Percentiles rank a stretch among this genome's conserved stretches.
Evolutionary conservation across 371 early-diverging fungal genomes (phyloP).

Genomic region (Mortierella polycephala): DNA sequence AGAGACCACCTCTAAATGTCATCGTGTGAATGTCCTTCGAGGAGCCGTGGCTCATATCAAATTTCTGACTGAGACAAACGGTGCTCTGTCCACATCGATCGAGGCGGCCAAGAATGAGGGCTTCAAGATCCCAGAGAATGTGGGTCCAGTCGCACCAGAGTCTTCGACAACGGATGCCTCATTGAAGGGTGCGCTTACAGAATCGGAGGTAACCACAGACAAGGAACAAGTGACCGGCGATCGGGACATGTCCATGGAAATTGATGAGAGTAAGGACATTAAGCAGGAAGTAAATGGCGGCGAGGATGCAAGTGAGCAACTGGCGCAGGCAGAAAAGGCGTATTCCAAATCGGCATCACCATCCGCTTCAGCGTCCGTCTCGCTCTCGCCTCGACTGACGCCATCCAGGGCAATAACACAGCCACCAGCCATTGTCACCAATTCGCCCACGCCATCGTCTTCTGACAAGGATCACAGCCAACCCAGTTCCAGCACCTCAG

Average conservation of each 20-base stretch:
- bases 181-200: background rate
- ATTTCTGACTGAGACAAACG: conserved; percentile 12
- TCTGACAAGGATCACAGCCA: conserved; percentile 28
- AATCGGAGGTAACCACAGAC: background rate
- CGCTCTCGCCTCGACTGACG: conserved; percentile 9
- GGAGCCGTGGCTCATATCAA: conserved; percentile 55
- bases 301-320: no score
- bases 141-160: background rate
- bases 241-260: conserved; percentile 9
- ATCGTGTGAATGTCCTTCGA: conserved; percentile 54
- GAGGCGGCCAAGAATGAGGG: conserved; percentile 5
- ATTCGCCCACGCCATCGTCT: conserved; percentile 13
- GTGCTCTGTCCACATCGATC: conserved; percentile 8
- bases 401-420: conserved; percentile 3
- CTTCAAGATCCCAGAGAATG: no score
- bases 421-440: conserved; percentile 19
- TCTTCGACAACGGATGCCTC: no score
- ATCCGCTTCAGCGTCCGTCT: background rate
- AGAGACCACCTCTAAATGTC: conserved; percentile 52
- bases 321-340: background rate
- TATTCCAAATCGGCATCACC: conserved; percentile 9
- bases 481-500: conserved; percentile 8
- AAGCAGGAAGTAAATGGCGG: background rate
- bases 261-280: conserved; percentile 9
- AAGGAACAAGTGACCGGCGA: background rate